Evolutionary conservation across 495 filamentous ascomycete genomes (phyloP), one percentile per base, ranked within the genome.

Genomic region (Gamarada debralockiae): DNA sequence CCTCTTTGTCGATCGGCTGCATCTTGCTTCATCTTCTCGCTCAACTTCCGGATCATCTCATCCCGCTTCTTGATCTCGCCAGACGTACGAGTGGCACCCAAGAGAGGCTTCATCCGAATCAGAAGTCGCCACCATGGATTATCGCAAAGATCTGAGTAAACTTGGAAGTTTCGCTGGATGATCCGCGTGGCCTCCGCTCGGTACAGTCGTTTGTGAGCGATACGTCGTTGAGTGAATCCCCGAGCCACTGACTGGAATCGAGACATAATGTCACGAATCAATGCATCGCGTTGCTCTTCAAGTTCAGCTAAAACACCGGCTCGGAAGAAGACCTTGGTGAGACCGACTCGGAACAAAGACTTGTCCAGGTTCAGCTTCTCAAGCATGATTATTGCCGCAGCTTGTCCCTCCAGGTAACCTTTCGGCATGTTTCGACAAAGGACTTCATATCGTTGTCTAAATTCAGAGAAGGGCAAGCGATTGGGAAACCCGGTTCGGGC

Each of bases 401-500:
- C 84, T 68, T 96, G 95, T 2, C 93, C 93, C 58, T 97, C 95
- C 22, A 96, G 67, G 52, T 95, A 91, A 0, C 90, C 90, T 61
- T 86, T 93, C 0, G 92, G 92, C 79, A 97, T 89, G 49, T 87
- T 80, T 22, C 78, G 79, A 61, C 90, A 96, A 14, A 99, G 82
- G n/a, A 97, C 92, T 67, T 97, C 95, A 66, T 99, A 99, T 36
- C 95, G 86, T 56, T 95, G 86, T 37, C 95, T 81, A 67, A 99
- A 99, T 64, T 99, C 95, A 10, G 87, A 77, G 66, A 97, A 99
- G 0, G 86, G 77, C 2, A 99, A 75, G 52, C 95, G 77, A 67
- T 99, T 99, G 36, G 95, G 95, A 65, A 97, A 99, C n/a, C 95
- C 95, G 24, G 93, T 99, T 12, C 95, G 82, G 12, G 95, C 95